Evolutionary conservation across 2,329 filamentous ascomycete genomes (phyloP).

Genomic region (Triangularia verruculosa): DNA sequence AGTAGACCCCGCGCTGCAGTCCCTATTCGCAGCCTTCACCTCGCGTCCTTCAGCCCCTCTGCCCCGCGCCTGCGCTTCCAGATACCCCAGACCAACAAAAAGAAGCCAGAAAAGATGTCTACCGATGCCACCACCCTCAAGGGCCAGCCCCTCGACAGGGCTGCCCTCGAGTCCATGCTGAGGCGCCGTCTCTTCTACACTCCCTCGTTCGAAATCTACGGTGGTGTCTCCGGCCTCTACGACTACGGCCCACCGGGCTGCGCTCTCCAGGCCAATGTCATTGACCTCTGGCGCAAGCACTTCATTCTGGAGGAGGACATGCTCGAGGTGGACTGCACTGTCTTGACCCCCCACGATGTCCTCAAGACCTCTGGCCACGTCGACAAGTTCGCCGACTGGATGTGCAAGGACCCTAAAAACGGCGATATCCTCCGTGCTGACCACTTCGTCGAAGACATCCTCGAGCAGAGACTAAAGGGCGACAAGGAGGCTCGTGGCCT

Average conservation of each 20-base stretch:
- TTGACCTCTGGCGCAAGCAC: slow-evolving; percentile 89
- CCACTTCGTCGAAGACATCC: slow-evolving; percentile 91
- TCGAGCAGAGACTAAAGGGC: slow-evolving; percentile 82
- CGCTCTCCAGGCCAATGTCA: slow-evolving; percentile 79
- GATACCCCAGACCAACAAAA: slow-evolving; percentile 22
- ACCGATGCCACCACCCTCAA: slow-evolving; percentile 68
- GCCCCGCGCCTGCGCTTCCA: slow-evolving; percentile 23
- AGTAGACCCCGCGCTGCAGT: slow-evolving; percentile 7
- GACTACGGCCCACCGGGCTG: slow-evolving; percentile 91
- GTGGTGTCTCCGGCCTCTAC: slow-evolving; percentile 82
- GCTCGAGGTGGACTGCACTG: slow-evolving; percentile 92
- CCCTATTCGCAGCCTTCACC: slow-evolving; percentile 16
- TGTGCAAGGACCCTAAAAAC: slow-evolving; percentile 98
- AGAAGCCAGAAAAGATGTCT: slow-evolving; percentile 43
- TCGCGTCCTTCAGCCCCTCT: slow-evolving; percentile 21
- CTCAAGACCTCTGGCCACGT: slow-evolving; percentile 96
- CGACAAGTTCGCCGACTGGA: slow-evolving; percentile 97
- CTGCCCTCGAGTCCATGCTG: slow-evolving; percentile 78
- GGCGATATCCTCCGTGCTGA: slow-evolving; percentile 96
- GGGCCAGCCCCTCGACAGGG: slow-evolving; percentile 84
- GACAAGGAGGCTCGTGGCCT: slow-evolving; percentile 90
- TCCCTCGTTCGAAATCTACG: slow-evolving; percentile 93
- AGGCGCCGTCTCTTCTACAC: slow-evolving; percentile 91
- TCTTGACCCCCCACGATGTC: slow-evolving; percentile 88
- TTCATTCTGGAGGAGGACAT: slow-evolving; percentile 93